These are phyloP conservation scores for Hypoxylon rickii DNA, from an alignment of 495 filamentous ascomycete species.

Conservation along the genomic window DNA sequence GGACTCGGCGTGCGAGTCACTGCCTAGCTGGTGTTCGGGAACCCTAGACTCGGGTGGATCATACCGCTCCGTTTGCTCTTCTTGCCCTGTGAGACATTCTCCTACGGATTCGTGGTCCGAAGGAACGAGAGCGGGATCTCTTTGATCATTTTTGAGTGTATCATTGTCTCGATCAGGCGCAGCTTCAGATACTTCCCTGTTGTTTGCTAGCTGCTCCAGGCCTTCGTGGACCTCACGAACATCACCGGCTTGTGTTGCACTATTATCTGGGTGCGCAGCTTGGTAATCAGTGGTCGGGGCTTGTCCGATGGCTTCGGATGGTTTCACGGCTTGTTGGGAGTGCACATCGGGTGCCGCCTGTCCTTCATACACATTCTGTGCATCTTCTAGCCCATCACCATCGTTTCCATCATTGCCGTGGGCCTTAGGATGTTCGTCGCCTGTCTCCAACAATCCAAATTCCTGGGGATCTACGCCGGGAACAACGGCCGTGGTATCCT, in stretches of 20 bases:
- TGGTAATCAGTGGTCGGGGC: not conserved
- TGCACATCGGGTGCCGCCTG: not conserved
- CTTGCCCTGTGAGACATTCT: constrained; percentile 5
- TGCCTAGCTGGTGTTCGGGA: constrained; percentile 49
- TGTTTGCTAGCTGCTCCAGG: constrained; percentile 6
- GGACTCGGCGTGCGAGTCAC: constrained; percentile 41
- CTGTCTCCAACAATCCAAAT: no score
- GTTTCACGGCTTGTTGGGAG: not conserved
- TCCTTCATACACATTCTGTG: not conserved
- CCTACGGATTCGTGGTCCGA: not conserved
- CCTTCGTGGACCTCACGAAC: constrained; percentile 38
- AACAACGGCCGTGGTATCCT: not conserved
- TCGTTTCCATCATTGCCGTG: not conserved
- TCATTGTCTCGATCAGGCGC: constrained; percentile 31
- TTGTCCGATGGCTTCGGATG: not conserved
- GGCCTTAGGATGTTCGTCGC: not conserved
- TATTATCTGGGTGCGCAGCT: not conserved
- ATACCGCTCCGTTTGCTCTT: constrained; percentile 1
- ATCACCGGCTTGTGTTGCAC: constrained; percentile 28
- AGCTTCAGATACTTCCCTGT: constrained; percentile 35
- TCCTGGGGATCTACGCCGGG: constrained; percentile 6
- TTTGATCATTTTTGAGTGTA: not conserved
- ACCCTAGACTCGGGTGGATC: constrained; percentile 36
- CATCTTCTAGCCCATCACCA: not conserved
- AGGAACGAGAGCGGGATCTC: not conserved